Conservation (phyloP, 2,329 filamentous ascomycete species). For the Verticillium alfalfae region DNA sequence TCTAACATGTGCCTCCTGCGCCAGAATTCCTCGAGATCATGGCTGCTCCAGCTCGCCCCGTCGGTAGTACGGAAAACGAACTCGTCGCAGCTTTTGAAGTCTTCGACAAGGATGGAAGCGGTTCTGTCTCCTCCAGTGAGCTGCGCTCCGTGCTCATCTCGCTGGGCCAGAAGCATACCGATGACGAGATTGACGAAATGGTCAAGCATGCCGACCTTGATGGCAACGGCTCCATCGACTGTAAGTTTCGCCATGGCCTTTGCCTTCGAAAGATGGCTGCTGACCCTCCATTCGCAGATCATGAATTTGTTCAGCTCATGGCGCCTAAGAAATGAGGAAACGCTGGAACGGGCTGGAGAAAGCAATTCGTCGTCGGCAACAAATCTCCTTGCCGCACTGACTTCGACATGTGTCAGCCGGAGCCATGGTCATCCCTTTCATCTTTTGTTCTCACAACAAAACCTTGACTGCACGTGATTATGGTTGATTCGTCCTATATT, state of each 20-base stretch:
- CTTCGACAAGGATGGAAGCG: conserved; percentile 14
- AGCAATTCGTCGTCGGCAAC: background rate
- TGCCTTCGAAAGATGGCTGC: background rate
- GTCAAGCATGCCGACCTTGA: conserved; percentile 12
- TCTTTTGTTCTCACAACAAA: background rate
- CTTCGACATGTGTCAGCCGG: background rate
- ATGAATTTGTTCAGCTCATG: conserved; percentile 14
- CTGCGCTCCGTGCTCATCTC: conserved; percentile 13
- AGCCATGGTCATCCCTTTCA: background rate
- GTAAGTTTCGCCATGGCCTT: conserved; percentile 2
- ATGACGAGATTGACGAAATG: conserved; percentile 15
- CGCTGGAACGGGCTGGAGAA: background rate
- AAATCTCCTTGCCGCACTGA: background rate
- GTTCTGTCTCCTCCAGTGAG: conserved; percentile 12
- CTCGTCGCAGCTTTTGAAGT: conserved; percentile 13
- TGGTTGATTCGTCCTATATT: background rate
- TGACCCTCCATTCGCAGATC: conserved; percentile 6
- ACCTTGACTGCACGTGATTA: background rate
- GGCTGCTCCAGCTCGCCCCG: conserved; percentile 9
- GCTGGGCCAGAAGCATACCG: conserved; percentile 12
- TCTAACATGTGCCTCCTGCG: background rate
- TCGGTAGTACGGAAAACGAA: conserved; percentile 9
- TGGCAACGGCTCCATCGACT: conserved; percentile 13
- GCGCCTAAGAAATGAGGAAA: conserved; percentile 7
- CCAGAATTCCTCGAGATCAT: conserved; percentile 13